Evolutionary conservation across 2,329 filamentous ascomycete species (phyloP), one percentile per base, ranked within the genome.

Genomic region (Penicillium sp.): DNA sequence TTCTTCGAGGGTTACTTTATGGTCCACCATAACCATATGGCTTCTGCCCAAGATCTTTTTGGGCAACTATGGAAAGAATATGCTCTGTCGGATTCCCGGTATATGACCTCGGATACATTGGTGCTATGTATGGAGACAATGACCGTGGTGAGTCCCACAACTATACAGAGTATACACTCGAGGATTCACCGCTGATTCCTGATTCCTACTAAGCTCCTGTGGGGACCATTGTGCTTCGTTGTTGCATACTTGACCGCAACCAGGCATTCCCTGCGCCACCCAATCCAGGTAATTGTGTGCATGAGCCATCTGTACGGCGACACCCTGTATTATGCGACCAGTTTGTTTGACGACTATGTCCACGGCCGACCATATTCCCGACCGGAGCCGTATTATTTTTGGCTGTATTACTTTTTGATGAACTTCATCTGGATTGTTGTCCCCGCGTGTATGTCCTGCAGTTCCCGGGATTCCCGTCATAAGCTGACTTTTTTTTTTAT

Each of bases 51-150:
- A 71, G 86, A 87, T 54, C 77, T 94, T 8, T 88, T 93, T 56
- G 90, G 88, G 3, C 91, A 96, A 78, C 80, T 96, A 44, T 96
- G 92, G 92, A 96, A 96, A 72, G 92, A 96, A 75, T 96, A 96
- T 72, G 83, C 90, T 3, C 82, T 93, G 35, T 93, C 90, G 2
- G 92, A 96, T 77, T 96, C 91, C 54, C 83, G 92, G 43, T 96
- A 96, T 70, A 79, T 96, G 66, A 92, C 88, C 2, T 86, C 87
- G 19, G 89, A 94, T 70, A 83, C 88, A 1, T 92, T 96, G 68
- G 91, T 94, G 66, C 79, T 96, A n/a, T 93, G 89, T 73, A 88
- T 96, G 74, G 92, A 96, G 80, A 86, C 83, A 19, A 85, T 96
- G 61, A 96, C 92, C 1, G 86, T 86, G 42, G 89, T 93, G 77